phyloP scores from a whole-genome alignment of 2,329 filamentous ascomycete genomes.

The Chaetomiaceae sp. region DNA sequence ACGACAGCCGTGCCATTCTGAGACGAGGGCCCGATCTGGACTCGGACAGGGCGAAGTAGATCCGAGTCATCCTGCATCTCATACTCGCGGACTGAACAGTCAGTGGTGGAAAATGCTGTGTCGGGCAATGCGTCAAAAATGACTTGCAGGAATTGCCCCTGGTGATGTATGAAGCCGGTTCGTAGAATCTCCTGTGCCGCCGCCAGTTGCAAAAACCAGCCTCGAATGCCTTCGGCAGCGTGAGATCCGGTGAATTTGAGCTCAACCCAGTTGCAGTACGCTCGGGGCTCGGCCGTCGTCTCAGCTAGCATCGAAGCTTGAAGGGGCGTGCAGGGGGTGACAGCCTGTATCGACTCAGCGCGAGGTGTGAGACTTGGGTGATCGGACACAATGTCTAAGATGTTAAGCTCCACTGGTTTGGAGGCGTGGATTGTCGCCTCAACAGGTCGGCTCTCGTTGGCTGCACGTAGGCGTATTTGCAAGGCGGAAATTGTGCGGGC shows the following conservation, averaged over 20 bases:
- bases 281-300: slow-evolving; percentile 49
- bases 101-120: slow-evolving; percentile 37
- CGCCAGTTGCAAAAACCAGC: slow-evolving; percentile 46
- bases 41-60: slow-evolving; percentile 51
- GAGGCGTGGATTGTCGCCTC: neutral
- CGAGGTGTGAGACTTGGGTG: slow-evolving; percentile 17
- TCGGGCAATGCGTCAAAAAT: slow-evolving; percentile 50
- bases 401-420: neutral
- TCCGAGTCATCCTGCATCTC: slow-evolving; percentile 32
- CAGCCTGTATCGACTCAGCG: slow-evolving; percentile 38
- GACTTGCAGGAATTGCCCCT: slow-evolving; percentile 53
- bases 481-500: slow-evolving; percentile 38
- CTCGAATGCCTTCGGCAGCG: slow-evolving; percentile 34
- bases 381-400: neutral
- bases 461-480: slow-evolving; percentile 12
- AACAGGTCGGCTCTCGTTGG: neutral
- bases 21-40: slow-evolving; percentile 46
- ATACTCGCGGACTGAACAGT: slow-evolving; percentile 35
- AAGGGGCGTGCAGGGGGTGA: slow-evolving; percentile 61
- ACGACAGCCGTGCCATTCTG: slow-evolving; percentile 30
- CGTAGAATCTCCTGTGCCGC: slow-evolving; percentile 60
- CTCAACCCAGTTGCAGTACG: slow-evolving; percentile 76
- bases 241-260: slow-evolving; percentile 45
- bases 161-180: slow-evolving; percentile 61
- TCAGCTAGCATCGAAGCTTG: slow-evolving; percentile 78